A percentile compares a stretch with the other conserved stretches of the same genome.
Evolutionary conservation across 257 asterid genomes (phyloP).

Genomic region (Lavandula angustifolia): DNA sequence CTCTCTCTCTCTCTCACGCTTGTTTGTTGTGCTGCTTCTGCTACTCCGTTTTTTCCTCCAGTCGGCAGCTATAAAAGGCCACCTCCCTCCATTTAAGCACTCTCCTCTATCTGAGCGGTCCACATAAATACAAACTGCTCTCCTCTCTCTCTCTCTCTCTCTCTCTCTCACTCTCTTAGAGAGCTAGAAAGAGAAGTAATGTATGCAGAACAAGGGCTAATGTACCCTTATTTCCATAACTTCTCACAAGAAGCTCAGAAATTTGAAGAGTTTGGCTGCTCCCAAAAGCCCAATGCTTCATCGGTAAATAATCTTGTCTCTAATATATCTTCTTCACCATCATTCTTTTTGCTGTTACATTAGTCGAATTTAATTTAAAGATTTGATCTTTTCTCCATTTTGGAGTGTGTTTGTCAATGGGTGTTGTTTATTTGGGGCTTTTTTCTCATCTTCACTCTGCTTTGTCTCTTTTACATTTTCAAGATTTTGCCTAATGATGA

Average conservation of each 20-base stretch:
- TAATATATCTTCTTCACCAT: slow-evolving; percentile 17
- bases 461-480: not conserved
- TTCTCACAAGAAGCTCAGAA: slow-evolving; percentile 64
- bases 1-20: slow-evolving; percentile 41
- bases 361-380: not conserved
- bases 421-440: not conserved
- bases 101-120: slow-evolving; percentile 30
- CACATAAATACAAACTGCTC: slow-evolving; percentile 17
- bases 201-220: slow-evolving; percentile 74
- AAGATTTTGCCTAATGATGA: not conserved
- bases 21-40: slow-evolving; percentile 33
- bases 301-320: slow-evolving; percentile 39
- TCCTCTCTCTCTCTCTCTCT: slow-evolving; percentile 19
- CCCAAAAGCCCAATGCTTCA: slow-evolving; percentile 54
- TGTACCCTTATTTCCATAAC: slow-evolving; percentile 64
- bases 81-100: slow-evolving; percentile 37
- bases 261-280: slow-evolving; percentile 55
- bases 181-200: slow-evolving; percentile 35
- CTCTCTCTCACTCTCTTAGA: no score
- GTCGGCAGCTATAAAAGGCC: slow-evolving; percentile 53
- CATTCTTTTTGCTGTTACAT: slow-evolving; percentile 18
- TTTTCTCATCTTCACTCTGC: slow-evolving; percentile 26
- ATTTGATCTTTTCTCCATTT: slow-evolving; percentile 24
- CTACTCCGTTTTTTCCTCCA: slow-evolving; percentile 38
- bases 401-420: not conserved